These are phyloP conservation scores for Spiraea crenata DNA, from an alignment of 331 rosid species.

Conservation along the genomic window DNA sequence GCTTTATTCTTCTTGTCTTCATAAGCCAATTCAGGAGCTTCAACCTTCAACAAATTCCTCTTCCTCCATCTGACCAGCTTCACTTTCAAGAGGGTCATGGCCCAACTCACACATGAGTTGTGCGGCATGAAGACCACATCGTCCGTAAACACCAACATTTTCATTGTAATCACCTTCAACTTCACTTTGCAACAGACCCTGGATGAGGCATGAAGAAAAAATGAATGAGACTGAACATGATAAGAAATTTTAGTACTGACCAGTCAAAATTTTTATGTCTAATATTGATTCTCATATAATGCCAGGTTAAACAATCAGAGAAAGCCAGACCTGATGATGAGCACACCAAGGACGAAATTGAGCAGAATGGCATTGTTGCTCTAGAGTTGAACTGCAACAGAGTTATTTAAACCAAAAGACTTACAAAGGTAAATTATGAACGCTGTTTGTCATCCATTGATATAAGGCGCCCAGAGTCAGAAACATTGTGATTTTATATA, in stretches of 20 bases:
- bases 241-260: not conserved
- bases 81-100: conserved; percentile 22
- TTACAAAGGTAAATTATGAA: not conserved
- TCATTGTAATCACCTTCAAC: conserved; percentile 54
- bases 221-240: not conserved
- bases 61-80: conserved; percentile 31
- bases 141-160: conserved; percentile 63
- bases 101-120: conserved; percentile 28
- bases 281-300: not conserved
- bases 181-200: conserved; percentile 71
- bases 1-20: too few relatives aligned
- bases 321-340: conserved; percentile 54
- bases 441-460: not conserved
- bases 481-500: conserved; percentile 9
- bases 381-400: conserved; percentile 44
- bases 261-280: not conserved
- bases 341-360: conserved; percentile 81
- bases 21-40: too few relatives aligned
- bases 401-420: conserved; percentile 20
- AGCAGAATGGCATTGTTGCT: conserved; percentile 31
- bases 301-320: not conserved
- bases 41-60: conserved; percentile 9
- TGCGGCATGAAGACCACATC: conserved; percentile 54
- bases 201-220: conserved; percentile 6
- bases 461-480: not conserved